Evolutionary conservation across 805 yeast genomes (phyloP), one percentile per base, ranked within the genome.

Genomic region (Nakazawaea molendinolei): DNA sequence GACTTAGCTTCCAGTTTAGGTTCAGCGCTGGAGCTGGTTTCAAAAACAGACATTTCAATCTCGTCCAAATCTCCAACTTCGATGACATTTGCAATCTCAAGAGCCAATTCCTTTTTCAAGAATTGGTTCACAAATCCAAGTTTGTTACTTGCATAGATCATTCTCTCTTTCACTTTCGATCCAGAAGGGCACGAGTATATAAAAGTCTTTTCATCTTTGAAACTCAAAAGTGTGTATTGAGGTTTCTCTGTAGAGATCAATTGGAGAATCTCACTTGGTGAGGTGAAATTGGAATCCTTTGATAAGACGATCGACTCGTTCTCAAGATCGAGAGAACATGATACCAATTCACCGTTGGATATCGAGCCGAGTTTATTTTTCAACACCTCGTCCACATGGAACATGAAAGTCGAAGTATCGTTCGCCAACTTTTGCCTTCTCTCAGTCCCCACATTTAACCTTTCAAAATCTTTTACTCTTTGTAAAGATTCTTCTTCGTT

Each of bases 141-240:
- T 51, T 78, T 81, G 43, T 80, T 81, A 3, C 95, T 74, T 1
- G 98, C 97, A 51, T 87, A 86, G 34, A 87, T 56, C 97, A 90
- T 90, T 49, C 97, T 72, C 35, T 87, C 92, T 56, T 80, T 83
- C 27, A 92, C 92, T 58, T 78, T 79, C 28, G 95, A 80, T 1
- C 89, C 87, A 0, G 94, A 76, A 3, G 98, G 97, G 56, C 96
- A 89, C 6, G 90, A 70, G 53, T 86, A 86, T 22, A 89, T 74
- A 55, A 90, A 87, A 23, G 73, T 74, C 25, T 50, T 47, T 30
- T 64, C 56, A 6, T 45, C 46, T 2, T 60, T 58, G 42, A 63
- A 63, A 33, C 63, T 68, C 51, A 70, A 71, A 18, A 84, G 44
- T 21, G 74, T 73, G 53, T 76, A 87, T 50, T 60, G 85, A 58